Conservation (phyloP, 306 rosid genomes). For the Prunus armeniaca region DNA sequence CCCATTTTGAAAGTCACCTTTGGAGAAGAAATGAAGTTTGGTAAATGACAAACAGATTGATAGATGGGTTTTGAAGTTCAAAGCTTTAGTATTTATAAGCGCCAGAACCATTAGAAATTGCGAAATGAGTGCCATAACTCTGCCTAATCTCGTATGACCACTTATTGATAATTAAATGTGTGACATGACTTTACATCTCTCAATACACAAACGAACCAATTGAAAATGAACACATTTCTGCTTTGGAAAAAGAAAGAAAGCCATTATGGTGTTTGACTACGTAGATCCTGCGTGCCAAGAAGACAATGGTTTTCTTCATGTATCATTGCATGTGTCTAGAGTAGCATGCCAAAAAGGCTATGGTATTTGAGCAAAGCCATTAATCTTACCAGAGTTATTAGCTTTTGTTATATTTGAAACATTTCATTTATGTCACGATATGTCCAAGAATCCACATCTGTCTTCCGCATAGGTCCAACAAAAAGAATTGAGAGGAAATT, state of each 20-base stretch:
- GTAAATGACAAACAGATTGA: background rate
- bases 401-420: background rate
- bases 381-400: background rate
- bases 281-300: background rate
- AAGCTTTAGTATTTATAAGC: background rate
- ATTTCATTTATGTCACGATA: background rate
- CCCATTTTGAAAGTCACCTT: background rate
- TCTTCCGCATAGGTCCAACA: background rate
- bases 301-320: constrained; percentile 5
- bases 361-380: background rate
- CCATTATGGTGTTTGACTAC: background rate
- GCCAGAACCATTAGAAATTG: background rate
- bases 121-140: constrained; percentile 11
- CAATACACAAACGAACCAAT: background rate
- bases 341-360: background rate
- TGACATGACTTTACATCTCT: background rate
- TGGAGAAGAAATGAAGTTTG: background rate
- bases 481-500: background rate
- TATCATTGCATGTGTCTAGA: background rate
- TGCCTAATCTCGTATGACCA: background rate
- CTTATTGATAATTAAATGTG: background rate
- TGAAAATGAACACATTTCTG: no score
- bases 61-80: background rate
- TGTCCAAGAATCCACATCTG: background rate
- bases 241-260: no score